These are phyloP conservation scores for Barnettozyma sucrosica DNA, from an alignment of 805 yeast genomes.

Conservation along the genomic window DNA sequence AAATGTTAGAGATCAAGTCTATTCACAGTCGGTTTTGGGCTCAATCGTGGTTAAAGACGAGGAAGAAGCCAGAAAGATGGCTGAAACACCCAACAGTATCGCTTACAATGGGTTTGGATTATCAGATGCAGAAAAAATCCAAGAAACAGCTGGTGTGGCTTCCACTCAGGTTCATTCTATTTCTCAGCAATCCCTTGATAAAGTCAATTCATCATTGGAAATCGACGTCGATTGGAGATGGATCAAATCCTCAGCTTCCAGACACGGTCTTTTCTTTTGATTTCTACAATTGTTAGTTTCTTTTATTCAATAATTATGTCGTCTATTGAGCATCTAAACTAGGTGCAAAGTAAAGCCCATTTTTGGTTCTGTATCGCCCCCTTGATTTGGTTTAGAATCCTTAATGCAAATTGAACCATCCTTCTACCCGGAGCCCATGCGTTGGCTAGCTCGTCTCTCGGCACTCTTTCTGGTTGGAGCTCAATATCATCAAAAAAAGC, in stretches of 20 bases:
- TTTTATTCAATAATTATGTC: background rate
- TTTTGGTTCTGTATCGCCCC: no score
- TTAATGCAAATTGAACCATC: no score
- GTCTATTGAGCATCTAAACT: no score
- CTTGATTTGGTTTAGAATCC: no score
- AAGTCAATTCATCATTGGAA: background rate
- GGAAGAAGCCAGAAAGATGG: background rate
- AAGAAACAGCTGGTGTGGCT: background rate
- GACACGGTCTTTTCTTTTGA: background rate
- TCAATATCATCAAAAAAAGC: no score
- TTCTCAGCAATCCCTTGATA: background rate
- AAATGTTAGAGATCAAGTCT: conserved; percentile 26
- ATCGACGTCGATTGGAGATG: background rate
- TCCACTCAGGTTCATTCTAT: background rate
- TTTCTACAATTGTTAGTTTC: background rate
- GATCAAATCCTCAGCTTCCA: background rate
- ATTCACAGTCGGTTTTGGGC: background rate
- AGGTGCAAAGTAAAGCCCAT: no score
- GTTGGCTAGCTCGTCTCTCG: no score
- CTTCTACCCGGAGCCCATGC: no score
- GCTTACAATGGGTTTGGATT: background rate
- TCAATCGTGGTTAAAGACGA: background rate
- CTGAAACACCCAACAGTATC: background rate
- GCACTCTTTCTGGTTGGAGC: no score
- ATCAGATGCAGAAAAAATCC: no score